Evolutionary conservation across 352 stramenopile species (phyloP).

Genomic region (Phytophthora sojae): DNA sequence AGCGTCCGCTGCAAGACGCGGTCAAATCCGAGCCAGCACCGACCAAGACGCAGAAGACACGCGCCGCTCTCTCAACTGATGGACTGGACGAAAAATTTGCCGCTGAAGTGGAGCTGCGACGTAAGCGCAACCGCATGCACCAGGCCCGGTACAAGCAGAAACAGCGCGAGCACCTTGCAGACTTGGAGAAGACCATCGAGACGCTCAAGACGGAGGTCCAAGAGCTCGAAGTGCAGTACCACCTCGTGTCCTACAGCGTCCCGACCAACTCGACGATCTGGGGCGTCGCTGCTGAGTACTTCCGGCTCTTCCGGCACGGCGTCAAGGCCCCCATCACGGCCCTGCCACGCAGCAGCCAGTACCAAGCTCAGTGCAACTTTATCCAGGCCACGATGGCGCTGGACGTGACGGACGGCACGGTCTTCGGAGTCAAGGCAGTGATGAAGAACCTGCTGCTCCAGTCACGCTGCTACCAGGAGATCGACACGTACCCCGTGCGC

Average conservation of each 20-base stretch:
- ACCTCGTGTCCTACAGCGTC: constrained; percentile 8
- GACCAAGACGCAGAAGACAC: constrained; percentile 6
- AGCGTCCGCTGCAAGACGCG: not conserved
- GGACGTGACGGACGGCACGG: constrained; percentile 7
- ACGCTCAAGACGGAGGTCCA: constrained; percentile 4
- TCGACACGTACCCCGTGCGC: constrained; percentile 10
- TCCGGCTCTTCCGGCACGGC: constrained; percentile 13
- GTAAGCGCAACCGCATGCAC: constrained; percentile 10
- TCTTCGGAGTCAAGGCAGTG: not conserved
- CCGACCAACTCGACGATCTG: constrained; percentile 10
- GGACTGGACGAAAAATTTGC: not conserved
- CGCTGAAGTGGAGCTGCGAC: constrained; percentile 4
- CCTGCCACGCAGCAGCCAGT: not conserved
- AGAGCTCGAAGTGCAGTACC: constrained; percentile 12
- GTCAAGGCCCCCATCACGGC: constrained; percentile 1
- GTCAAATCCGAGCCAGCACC: not conserved
- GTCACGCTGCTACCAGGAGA: constrained; percentile 9
- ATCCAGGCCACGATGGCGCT: constrained; percentile 3
- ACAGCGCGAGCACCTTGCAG: constrained; percentile 1
- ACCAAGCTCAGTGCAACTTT: constrained; percentile 14
- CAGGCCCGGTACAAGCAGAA: constrained; percentile 15
- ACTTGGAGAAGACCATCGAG: constrained; percentile 1
- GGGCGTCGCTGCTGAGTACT: constrained; percentile 9
- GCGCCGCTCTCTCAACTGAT: not conserved
- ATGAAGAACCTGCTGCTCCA: constrained; percentile 9